Conservation (phyloP, 1,284 basidiomycete genomes). For the Ceratobasidium sp. region DNA sequence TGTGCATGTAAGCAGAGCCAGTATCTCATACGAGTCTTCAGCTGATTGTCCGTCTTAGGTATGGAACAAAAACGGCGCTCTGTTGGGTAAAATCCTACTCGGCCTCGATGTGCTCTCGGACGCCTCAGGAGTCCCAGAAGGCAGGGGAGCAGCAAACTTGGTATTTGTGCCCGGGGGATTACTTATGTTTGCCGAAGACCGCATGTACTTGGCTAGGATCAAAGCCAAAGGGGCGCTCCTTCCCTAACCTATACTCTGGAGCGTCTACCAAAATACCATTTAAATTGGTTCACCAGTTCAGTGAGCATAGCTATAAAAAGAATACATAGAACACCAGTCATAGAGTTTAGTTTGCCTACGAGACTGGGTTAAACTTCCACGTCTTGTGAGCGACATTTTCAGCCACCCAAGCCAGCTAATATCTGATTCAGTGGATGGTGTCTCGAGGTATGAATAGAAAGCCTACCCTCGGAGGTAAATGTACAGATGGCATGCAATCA, state of each 20-base stretch:
- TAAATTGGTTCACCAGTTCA: no score
- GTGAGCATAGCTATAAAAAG: no score
- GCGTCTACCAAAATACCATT: no score
- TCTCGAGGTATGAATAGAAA: background rate
- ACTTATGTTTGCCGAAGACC: conserved; percentile 71
- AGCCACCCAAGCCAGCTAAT: background rate
- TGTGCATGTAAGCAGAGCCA: conserved; percentile 58
- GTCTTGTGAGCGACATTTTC: background rate
- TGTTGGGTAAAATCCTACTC: conserved; percentile 78
- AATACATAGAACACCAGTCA: background rate
- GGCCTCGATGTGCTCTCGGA: conserved; percentile 46
- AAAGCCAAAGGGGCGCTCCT: conserved; percentile 46
- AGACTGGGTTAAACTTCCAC: background rate
- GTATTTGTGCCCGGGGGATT: conserved; percentile 70
- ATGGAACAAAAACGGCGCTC: conserved; percentile 65
- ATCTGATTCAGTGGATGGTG: background rate
- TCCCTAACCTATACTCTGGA: background rate
- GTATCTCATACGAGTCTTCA: background rate
- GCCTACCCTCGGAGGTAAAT: background rate
- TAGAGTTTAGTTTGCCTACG: no score
- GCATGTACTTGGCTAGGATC: conserved; percentile 68
- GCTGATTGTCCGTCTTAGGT: conserved; percentile 57
- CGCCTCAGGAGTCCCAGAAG: conserved; percentile 8
- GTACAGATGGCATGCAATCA: background rate
- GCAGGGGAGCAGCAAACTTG: conserved; percentile 63